Base-by-base conservation (phyloP, 176 grass and related monocot genomes). In the Otatea glauca region DNA sequence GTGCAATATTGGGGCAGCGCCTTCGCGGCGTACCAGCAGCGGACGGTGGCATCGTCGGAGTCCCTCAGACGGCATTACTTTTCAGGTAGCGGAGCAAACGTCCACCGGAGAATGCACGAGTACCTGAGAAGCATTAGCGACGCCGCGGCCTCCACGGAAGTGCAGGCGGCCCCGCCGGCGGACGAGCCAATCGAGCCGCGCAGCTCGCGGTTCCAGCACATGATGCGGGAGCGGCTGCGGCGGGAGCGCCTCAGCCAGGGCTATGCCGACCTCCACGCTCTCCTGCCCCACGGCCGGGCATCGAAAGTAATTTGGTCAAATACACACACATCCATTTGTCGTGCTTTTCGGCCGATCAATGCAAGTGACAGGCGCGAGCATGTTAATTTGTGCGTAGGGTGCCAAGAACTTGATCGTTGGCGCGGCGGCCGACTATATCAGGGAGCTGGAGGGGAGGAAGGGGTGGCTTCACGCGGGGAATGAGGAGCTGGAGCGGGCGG, bases 211-310 rank as follows among this genome's bases (percentile, higher is more conserved):
- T 88, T 91, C 79, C 80, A 74, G 73, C 73, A 91, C 58, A 84
- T 91, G 61, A 88, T 24, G 89, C 80, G 89, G 43, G 85, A 91
- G 89, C 81, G 89, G 81, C 42, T 88, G 38, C 79, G 89, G 67
- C 84, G 85, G 62, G 89, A 88, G 74, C 59, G 66, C 65, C 78
- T 88, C 78, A 91, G 89, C 89, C 89, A 91, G 81, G 85, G 85
- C 47, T 91, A 75, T 76, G 74, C 87, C 76, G 82, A 85, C 50
- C 29, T 85, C 61, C 76, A 70, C 50, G 75, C 76, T 2, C 50
- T 85, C 51, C 81, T 85, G 61, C 87, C 82, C 6, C 42, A 11
- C 49, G 79, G 86, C 86, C 34, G 16, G 62, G 47, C 74, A 5
- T 65, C 80, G 6, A 88, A 63, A 70, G 86, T 88, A 43, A 39